These are phyloP conservation scores for Aspergillus chevalieri DNA, from an alignment of 2,329 filamentous ascomycete species.

Conservation along the genomic window DNA sequence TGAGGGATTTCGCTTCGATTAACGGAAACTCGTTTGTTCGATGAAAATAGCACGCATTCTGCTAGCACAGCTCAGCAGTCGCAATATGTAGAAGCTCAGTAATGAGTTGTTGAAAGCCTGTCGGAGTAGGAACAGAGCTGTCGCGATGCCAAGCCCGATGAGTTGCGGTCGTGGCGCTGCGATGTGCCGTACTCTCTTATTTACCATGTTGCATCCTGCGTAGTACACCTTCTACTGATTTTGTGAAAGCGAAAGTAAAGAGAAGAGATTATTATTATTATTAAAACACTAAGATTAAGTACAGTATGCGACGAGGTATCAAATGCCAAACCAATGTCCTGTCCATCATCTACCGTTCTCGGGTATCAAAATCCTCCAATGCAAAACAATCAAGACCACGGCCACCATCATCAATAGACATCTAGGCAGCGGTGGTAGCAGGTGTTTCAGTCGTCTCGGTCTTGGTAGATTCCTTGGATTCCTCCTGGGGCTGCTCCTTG, in stretches of 20 bases:
- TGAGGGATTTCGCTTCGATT: neutral
- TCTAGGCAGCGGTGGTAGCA: conserved; percentile 8
- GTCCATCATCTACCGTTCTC: conserved; percentile 9
- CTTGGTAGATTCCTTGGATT: conserved; percentile 4
- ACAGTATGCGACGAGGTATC: conserved; percentile 9
- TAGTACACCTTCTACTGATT: no score
- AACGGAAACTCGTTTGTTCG: neutral
- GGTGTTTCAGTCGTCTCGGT: conserved; percentile 8
- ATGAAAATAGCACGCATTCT: neutral
- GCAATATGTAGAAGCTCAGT: neutral
- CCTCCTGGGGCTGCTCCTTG: neutral
- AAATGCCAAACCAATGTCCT: conserved; percentile 8
- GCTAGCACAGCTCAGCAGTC: neutral
- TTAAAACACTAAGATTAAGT: no score
- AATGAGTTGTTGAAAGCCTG: neutral
- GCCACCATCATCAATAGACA: conserved; percentile 3
- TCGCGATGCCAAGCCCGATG: neutral
- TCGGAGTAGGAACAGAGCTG: neutral
- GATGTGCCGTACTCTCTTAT: neutral
- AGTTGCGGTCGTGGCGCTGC: neutral
- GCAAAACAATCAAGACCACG: conserved; percentile 1
- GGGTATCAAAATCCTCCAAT: conserved; percentile 12
- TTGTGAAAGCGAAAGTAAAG: no score
- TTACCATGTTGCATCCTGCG: no score
- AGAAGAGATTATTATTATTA: no score